Evolutionary conservation across 2,329 filamentous ascomycete genomes (phyloP), one percentile per base, ranked within the genome.

Genomic region (Penicillium hesseltinei): DNA sequence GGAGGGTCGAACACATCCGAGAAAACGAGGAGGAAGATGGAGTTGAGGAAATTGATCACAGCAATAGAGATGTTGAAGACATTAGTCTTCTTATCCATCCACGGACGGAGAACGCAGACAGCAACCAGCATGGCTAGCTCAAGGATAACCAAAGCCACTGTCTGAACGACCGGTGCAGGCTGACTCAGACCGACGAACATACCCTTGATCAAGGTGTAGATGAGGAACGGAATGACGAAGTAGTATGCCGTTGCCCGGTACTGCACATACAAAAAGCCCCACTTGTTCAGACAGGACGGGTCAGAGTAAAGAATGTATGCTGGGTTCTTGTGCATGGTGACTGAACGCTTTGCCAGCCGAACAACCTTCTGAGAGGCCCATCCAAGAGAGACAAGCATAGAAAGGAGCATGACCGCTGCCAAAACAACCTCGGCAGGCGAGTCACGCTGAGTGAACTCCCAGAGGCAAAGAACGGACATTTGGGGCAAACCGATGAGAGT

Each of bases 51-150:
- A 81, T 96, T 97, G 76, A 96, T 82, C 45, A 86, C 88, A 61
- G 87, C 89, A 68, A 97, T 97, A 59, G 91, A 85, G 69, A 97
- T 96, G 78, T 97, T 97, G 83, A 96, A 96, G 47, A 88, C 88
- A 76, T 97, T 97, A 60, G 91, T 96, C 79, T 92, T 93, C 85
- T 96, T 96, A 82, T 97, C 93, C 93, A 97, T 97, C 89, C 91
- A 97, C 19, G 93, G 93, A 59, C 91, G 88, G 65, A 97, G 79
- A 53, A 96, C 88, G 59, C 87, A 89, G 55, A 91, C 87, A 23
- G 78, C 86, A 66, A 96, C 88, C 56, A 97, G 82, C 66, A 89
- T 88, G 51, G 77, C 84, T 2, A 88, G 88, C 75, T 97, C 93
- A 56, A 97, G 86, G 58, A 97, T 80, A 40, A 97, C 81, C 57